Evolutionary conservation across 176 grass and related monocot species (phyloP), one percentile per base, ranked within the genome.

Genomic region (Juncus inflexus): DNA sequence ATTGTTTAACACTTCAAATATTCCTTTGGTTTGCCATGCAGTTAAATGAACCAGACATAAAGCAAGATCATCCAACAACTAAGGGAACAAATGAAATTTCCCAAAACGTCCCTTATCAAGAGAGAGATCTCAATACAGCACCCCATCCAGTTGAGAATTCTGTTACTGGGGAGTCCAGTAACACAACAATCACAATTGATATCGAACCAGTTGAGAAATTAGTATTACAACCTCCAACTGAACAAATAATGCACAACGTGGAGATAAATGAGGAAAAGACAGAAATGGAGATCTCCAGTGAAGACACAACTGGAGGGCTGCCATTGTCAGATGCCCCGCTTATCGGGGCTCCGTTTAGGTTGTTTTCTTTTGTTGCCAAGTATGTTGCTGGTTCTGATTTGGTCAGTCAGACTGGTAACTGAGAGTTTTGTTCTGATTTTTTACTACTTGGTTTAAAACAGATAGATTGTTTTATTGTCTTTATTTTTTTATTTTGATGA

Each of bases 361-460:
- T 91, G 66, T 87, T 97, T 64, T 97, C 94, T 58, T 97, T 97
- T 65, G 69, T 97, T 59, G 85, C 94, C 58, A 92, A 80, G 66
- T 99, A 75, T 75, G 94, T 92, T 57, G 86, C 85, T 5, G 94
- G 94, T 35, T 78, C 88, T 68, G 88, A 99, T 79, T 84, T 99
- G 83, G 85, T 86, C 60, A 66, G 77, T 55, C 55, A 86, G 52
- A 89, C 69, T 72, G 50, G n/a, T 39, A 69, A 69, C 41, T 69
- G 66, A 69, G 54, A 69, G 54, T 69, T 55, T 69, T 39, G 14
- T 56, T 66, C 51, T 28, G 19, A 28, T 28, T 28, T 28, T 28
- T 28, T 28, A 28, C 19, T 28, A 28, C 19, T 28, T 28, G 19
- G 19, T 28, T 28, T 28, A 1, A 28, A 28, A 28, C 19, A 28